Evolutionary conservation across 495 filamentous ascomycete species (phyloP).

Genomic region (Tuber magnatum): DNA sequence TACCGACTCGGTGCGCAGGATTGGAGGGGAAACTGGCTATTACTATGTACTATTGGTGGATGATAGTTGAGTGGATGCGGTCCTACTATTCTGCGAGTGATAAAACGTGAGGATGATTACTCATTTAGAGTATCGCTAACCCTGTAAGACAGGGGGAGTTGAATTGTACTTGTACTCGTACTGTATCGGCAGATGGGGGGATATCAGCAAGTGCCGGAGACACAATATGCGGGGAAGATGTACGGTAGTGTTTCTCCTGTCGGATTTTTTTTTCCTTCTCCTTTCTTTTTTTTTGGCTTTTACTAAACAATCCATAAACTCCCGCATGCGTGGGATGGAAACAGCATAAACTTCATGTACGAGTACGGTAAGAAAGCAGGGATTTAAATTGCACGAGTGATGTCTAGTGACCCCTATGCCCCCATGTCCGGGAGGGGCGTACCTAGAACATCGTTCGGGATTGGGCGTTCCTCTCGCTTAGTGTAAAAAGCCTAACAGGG

Average conservation of each 20-base stretch:
- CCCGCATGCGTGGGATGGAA: background rate
- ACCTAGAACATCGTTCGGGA: background rate
- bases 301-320: background rate
- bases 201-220: background rate
- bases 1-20: no score
- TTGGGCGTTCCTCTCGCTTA: background rate
- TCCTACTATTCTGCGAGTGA: background rate
- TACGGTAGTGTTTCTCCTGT: no score
- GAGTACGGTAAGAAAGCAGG: background rate
- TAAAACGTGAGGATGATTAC: background rate
- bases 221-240: background rate
- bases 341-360: background rate
- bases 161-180: no score
- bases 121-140: background rate
- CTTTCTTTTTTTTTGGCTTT: background rate
- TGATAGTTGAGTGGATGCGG: background rate
- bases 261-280: background rate
- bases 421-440: background rate
- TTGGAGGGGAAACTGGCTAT: no score
- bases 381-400: background rate
- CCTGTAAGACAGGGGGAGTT: background rate
- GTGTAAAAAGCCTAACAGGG: background rate
- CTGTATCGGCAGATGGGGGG: background rate
- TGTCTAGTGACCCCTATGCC: background rate
- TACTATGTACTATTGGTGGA: background rate